phyloP scores from a whole-genome alignment of 164 flowering plant genomes.

The Kalanchoe fedtschenkoi region DNA sequence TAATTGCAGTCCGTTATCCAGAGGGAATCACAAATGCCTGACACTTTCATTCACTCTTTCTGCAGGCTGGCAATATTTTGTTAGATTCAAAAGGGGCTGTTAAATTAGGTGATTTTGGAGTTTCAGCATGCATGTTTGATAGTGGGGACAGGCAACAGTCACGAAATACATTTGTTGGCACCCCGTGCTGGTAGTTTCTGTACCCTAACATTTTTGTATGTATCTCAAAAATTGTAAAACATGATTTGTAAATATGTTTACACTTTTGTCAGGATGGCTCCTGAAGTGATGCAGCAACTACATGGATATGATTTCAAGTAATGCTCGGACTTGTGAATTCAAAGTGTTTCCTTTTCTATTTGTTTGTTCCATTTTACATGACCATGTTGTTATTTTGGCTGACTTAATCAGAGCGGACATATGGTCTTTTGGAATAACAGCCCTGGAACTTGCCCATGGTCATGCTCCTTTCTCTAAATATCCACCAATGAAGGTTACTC shows the following conservation, averaged over 20 bases:
- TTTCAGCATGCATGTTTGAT: slow-evolving; percentile 95
- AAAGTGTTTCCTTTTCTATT: not conserved
- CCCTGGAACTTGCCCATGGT: slow-evolving; percentile 98
- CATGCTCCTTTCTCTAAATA: slow-evolving; percentile 98
- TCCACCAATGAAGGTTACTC: slow-evolving; percentile 95
- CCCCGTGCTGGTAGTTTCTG: slow-evolving; percentile 85
- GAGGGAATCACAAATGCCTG: not conserved
- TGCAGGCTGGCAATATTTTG: slow-evolving; percentile 92
- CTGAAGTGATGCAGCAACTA: slow-evolving; percentile 96
- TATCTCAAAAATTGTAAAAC: not conserved
- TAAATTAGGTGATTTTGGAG: slow-evolving; percentile 93
- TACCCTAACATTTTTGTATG: slow-evolving; percentile 2
- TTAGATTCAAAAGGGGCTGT: slow-evolving; percentile 70
- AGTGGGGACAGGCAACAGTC: slow-evolving; percentile 84
- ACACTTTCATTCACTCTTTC: not conserved
- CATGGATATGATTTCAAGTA: slow-evolving; percentile 98
- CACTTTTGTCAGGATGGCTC: slow-evolving; percentile 76
- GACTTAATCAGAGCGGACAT: slow-evolving; percentile 78
- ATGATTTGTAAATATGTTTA: not conserved
- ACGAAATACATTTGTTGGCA: slow-evolving; percentile 94
- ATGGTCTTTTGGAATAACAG: slow-evolving; percentile 98
- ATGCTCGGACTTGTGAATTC: slow-evolving; percentile 17
- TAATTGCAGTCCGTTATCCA: no score
- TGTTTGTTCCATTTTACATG: not conserved
- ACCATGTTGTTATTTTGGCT: not conserved